Conservation (phyloP, 106 monocot genomes). For the Iris macrosiphon region DNA sequence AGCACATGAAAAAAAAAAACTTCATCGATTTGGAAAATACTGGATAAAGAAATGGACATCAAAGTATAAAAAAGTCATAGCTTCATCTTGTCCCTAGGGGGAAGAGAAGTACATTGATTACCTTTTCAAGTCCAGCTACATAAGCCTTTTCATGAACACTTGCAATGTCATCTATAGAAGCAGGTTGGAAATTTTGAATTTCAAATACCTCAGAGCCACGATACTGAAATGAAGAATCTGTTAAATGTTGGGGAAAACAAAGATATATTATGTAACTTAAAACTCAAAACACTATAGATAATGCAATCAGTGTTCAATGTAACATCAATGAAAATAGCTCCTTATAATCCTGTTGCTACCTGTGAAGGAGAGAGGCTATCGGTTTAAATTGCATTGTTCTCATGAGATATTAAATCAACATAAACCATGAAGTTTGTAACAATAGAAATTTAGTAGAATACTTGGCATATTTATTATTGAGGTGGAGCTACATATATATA, state of each 20-base stretch:
- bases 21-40: background rate
- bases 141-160: slow-evolving; percentile 69
- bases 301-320: background rate
- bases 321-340: too few relatives aligned
- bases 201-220: slow-evolving; percentile 61
- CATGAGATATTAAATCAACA: too few relatives aligned
- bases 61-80: background rate
- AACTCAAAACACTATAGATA: background rate
- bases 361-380: too few relatives aligned
- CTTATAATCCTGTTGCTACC: too few relatives aligned
- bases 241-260: slow-evolving; percentile 2
- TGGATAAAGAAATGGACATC: background rate
- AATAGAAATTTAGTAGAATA: too few relatives aligned
- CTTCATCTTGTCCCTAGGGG: background rate
- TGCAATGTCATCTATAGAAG: slow-evolving; percentile 76
- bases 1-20: background rate
- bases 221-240: slow-evolving; percentile 37
- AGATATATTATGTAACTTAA: background rate
- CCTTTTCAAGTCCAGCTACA: slow-evolving; percentile 74
- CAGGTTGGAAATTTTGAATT: slow-evolving; percentile 58
- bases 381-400: too few relatives aligned
- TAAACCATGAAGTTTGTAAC: too few relatives aligned
- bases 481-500: too few relatives aligned
- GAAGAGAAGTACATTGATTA: slow-evolving; percentile 12
- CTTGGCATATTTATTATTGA: too few relatives aligned